Evolutionary conservation across 441 rosid genomes (phyloP).

Genomic region (Jatropha podagrica): DNA sequence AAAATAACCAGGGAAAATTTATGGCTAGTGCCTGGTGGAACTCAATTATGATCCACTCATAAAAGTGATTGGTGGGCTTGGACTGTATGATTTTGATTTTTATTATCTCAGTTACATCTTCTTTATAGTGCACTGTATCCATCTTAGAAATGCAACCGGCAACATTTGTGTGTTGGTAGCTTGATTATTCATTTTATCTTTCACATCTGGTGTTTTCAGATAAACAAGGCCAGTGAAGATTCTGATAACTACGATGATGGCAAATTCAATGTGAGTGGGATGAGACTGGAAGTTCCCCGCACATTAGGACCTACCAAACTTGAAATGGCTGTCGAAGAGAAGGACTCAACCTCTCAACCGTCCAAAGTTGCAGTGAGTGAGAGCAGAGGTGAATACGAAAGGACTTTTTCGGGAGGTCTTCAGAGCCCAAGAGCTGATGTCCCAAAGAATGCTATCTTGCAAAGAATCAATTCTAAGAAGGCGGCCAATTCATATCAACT

Average conservation of each 20-base stretch:
- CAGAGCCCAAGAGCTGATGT: slow-evolving; percentile 71
- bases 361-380: slow-evolving; percentile 27
- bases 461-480: slow-evolving; percentile 88
- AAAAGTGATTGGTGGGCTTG: not conserved
- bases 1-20: not conserved
- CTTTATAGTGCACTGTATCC: not conserved
- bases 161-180: not conserved
- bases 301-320: slow-evolving; percentile 21
- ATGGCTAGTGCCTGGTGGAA: not conserved
- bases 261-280: slow-evolving; percentile 23
- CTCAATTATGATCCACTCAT: slow-evolving; percentile 1
- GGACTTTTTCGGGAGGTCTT: slow-evolving; percentile 87
- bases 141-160: not conserved
- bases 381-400: slow-evolving; percentile 41
- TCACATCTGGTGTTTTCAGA: slow-evolving; percentile 36
- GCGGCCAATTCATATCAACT: slow-evolving; percentile 65
- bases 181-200: not conserved
- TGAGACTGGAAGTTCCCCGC: not conserved
- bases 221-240: slow-evolving; percentile 66
- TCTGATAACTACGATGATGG: slow-evolving; percentile 46
- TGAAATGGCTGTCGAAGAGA: slow-evolving; percentile 26
- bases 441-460: slow-evolving; percentile 49
- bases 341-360: slow-evolving; percentile 20
- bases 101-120: not conserved
- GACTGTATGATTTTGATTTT: not conserved